phyloP scores from a whole-genome alignment of 1,284 basidiomycete species.

The Tausonia pullulans region DNA sequence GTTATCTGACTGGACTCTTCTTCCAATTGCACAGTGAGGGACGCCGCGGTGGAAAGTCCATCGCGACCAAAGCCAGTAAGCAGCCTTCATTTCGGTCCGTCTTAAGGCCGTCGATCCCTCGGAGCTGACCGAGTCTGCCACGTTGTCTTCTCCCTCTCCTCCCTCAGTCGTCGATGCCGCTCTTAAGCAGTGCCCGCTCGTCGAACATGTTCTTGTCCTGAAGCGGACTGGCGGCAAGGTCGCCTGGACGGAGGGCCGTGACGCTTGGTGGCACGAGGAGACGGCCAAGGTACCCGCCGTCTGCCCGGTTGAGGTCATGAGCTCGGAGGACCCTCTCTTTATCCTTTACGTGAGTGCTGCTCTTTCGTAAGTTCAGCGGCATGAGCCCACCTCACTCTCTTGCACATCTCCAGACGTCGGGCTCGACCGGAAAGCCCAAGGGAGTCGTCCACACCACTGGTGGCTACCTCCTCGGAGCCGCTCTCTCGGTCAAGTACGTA shows the following conservation, averaged over 20 bases:
- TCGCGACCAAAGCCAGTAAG: slow-evolving; percentile 77
- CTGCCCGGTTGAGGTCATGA: slow-evolving; percentile 78
- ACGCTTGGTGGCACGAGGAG: slow-evolving; percentile 97
- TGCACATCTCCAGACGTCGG: slow-evolving; percentile 55
- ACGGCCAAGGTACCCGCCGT: slow-evolving; percentile 71
- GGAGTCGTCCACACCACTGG: slow-evolving; percentile 91
- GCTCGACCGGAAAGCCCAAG: slow-evolving; percentile 93
- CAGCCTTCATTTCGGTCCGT: not conserved
- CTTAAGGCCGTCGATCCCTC: not conserved
- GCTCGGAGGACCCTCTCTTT: slow-evolving; percentile 87
- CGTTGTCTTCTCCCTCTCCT: not conserved
- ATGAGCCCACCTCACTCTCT: slow-evolving; percentile 13
- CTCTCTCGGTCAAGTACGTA: slow-evolving; percentile 87
- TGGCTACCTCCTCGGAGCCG: slow-evolving; percentile 84
- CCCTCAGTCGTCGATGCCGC: slow-evolving; percentile 70
- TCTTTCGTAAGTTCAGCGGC: not conserved
- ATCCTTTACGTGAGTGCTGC: slow-evolving; percentile 74
- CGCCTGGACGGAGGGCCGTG: slow-evolving; percentile 71
- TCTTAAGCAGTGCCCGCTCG: slow-evolving; percentile 67
- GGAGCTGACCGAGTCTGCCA: not conserved
- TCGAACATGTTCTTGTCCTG: slow-evolving; percentile 86
- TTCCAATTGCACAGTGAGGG: slow-evolving; percentile 48
- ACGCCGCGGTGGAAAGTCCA: slow-evolving; percentile 81
- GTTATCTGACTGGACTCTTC: no score
- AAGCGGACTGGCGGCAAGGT: slow-evolving; percentile 77